phyloP scores from a whole-genome alignment of 2,329 filamentous ascomycete genomes.

The Colletotrichum acutatum region DNA sequence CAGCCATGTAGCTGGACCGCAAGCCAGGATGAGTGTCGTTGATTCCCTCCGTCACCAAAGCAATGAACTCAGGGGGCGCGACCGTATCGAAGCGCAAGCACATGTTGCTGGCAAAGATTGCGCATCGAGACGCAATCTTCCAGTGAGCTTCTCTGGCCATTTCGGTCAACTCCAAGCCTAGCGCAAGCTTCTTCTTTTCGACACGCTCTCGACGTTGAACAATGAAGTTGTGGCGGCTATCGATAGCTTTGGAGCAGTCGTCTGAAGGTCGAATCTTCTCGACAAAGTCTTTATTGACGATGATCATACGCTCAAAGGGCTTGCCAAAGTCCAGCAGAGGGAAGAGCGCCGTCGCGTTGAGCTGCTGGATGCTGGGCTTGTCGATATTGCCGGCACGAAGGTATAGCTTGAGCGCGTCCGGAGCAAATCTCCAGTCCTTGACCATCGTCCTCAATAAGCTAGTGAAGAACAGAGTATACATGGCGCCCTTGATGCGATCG shows the following conservation, averaged over 20 bases:
- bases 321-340: conserved; percentile 93
- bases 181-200: conserved; percentile 82
- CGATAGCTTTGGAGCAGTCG: conserved; percentile 71
- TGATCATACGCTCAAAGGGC: conserved; percentile 85
- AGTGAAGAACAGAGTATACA: conserved; percentile 91
- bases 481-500: conserved; percentile 91
- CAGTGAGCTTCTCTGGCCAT: conserved; percentile 86
- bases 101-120: conserved; percentile 89
- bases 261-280: conserved; percentile 76
- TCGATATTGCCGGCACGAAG: conserved; percentile 91
- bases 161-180: conserved; percentile 85
- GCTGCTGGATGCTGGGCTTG: conserved; percentile 92
- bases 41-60: conserved; percentile 83
- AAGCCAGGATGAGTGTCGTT: conserved; percentile 92
- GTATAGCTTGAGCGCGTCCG: conserved; percentile 88
- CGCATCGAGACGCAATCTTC: conserved; percentile 93
- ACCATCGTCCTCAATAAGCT: conserved; percentile 88
- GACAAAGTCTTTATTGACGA: conserved; percentile 78
- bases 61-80: conserved; percentile 82
- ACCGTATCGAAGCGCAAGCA: conserved; percentile 92
- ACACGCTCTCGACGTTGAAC: conserved; percentile 79
- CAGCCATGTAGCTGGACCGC: conserved; percentile 82
- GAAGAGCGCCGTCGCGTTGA: conserved; percentile 84
- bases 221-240: conserved; percentile 78
- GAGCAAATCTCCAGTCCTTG: conserved; percentile 94